Evolutionary conservation across 1,139 yeast species (phyloP).

Genomic region (Yamadazyma jaroonii): DNA sequence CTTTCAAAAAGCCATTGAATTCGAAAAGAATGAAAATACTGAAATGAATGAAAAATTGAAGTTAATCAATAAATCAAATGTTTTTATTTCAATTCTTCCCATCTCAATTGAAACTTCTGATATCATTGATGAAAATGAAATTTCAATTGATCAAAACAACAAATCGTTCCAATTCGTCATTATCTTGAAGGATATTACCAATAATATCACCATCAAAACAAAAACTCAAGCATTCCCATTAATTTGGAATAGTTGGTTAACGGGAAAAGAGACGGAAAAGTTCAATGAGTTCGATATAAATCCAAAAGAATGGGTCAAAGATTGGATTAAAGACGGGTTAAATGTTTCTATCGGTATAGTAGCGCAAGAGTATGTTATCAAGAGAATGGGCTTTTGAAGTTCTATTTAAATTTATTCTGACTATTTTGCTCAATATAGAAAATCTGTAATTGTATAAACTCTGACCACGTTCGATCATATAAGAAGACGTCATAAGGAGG

Average conservation of each 20-base stretch:
- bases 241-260: slow-evolving; percentile 87
- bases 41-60: slow-evolving; percentile 19
- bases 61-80: slow-evolving; percentile 50
- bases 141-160: slow-evolving; percentile 39
- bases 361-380: slow-evolving; percentile 87
- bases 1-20: slow-evolving; percentile 26
- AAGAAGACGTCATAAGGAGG: too few species aligned
- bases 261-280: slow-evolving; percentile 40
- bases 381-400: slow-evolving; percentile 73
- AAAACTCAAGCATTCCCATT: slow-evolving; percentile 88
- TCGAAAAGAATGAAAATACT: slow-evolving; percentile 22
- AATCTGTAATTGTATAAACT: neutral
- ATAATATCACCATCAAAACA: slow-evolving; percentile 68
- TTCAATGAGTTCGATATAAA: slow-evolving; percentile 48
- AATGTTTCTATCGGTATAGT: slow-evolving; percentile 77
- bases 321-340: slow-evolving; percentile 85
- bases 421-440: neutral
- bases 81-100: slow-evolving; percentile 82
- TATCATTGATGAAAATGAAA: slow-evolving; percentile 21
- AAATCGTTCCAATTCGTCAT: slow-evolving; percentile 60
- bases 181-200: slow-evolving; percentile 73
- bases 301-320: slow-evolving; percentile 94
- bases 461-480: too few species aligned
- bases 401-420: neutral
- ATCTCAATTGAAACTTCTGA: slow-evolving; percentile 20